Conservation (phyloP, 2,329 filamentous ascomycete species). For the Aspergillus arachidicola region DNA sequence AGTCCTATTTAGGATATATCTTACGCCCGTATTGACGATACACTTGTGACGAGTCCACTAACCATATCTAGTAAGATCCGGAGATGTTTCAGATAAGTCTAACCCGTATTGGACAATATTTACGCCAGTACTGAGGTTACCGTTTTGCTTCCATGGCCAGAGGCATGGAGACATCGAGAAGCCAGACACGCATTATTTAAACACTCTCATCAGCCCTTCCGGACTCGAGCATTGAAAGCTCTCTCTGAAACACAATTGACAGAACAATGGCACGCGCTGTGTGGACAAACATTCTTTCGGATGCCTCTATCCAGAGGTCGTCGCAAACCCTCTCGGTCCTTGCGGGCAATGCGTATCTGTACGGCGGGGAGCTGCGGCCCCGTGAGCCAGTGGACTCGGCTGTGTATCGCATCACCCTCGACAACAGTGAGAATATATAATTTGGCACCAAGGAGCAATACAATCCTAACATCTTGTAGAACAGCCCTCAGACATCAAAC, state of each 20-base stretch:
- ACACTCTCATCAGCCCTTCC: too few relatives aligned
- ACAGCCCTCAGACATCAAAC: background rate
- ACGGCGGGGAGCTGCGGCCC: constrained; percentile 72
- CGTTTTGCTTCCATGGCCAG: too few relatives aligned
- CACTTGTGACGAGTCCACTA: background rate
- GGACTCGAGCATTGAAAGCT: too few relatives aligned
- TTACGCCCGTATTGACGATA: constrained; percentile 2
- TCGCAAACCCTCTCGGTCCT: constrained; percentile 71
- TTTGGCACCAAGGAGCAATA: background rate
- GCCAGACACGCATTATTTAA: too few relatives aligned
- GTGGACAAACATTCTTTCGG: constrained; percentile 29
- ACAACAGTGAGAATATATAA: constrained; percentile 13
- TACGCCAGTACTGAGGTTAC: background rate
- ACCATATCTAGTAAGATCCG: too few relatives aligned
- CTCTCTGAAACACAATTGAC: background rate
- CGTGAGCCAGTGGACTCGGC: constrained; percentile 72
- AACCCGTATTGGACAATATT: background rate
- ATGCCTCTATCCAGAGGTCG: constrained; percentile 55
- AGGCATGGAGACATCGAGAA: too few relatives aligned
- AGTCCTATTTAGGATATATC: background rate
- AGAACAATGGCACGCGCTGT: constrained; percentile 14
- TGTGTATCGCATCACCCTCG: constrained; percentile 66
- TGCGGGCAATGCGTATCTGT: constrained; percentile 65
- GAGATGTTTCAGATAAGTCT: too few relatives aligned
- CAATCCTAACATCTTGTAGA: background rate